A percentile compares a stretch with the other conserved stretches of the same genome.
Evolutionary conservation across 2,329 filamentous ascomycete species (phyloP).

Genomic region (Fusarium subglutinans): DNA sequence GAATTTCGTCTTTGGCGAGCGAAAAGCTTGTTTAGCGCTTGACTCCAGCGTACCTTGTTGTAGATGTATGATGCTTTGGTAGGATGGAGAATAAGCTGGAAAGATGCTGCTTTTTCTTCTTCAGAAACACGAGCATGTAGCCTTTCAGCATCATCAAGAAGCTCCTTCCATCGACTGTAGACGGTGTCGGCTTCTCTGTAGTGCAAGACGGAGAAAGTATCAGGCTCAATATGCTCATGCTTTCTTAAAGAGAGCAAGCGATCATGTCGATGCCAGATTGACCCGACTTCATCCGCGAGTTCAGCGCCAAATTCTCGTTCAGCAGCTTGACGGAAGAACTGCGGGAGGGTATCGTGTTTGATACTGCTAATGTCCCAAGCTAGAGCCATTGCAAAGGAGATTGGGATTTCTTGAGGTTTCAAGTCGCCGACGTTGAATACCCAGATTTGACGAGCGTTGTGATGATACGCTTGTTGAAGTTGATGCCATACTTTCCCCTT

Average conservation of each 20-base stretch:
- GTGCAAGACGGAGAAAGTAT: conserved; percentile 65
- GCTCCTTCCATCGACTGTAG: conserved; percentile 59
- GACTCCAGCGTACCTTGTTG: conserved; percentile 54
- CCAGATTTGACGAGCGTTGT: conserved; percentile 64
- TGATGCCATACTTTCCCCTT: conserved; percentile 57
- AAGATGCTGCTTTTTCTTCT: conserved; percentile 60
- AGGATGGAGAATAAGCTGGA: conserved; percentile 68
- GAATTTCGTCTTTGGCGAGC: conserved; percentile 62
- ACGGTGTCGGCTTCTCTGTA: conserved; percentile 63
- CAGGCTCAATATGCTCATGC: conserved; percentile 66
- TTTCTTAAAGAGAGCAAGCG: conserved; percentile 58
- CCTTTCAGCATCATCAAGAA: conserved; percentile 53
- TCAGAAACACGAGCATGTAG: conserved; percentile 53
- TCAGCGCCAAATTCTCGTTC: conserved; percentile 58
- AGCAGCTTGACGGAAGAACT: conserved; percentile 59
- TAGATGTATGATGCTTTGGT: conserved; percentile 63
- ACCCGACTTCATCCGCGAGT: conserved; percentile 54
- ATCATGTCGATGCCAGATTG: conserved; percentile 61
- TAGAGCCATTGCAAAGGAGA: conserved; percentile 64
- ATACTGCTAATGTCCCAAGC: conserved; percentile 64
- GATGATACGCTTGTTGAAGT: conserved; percentile 62
- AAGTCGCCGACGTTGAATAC: conserved; percentile 71
- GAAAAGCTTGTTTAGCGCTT: conserved; percentile 60
- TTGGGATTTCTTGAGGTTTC: conserved; percentile 65
- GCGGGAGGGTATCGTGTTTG: conserved; percentile 49